Evolutionary conservation across 805 yeast species (phyloP), one percentile per base, ranked within the genome.

Genomic region (Zygosaccharomyces siamensis): DNA sequence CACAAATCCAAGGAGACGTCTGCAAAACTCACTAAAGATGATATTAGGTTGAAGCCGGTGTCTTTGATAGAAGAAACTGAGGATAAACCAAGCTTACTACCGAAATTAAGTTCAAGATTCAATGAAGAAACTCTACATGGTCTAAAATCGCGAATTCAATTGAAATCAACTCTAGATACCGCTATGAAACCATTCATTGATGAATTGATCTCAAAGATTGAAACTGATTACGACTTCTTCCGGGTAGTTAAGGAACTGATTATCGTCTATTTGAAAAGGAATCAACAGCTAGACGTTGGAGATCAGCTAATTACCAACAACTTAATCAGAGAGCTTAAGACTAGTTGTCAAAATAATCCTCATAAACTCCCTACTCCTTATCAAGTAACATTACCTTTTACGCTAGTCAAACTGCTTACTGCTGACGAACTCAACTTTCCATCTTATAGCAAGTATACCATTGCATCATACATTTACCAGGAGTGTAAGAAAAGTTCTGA

Each of bases 281-380:
- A 60, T 35, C 50, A 47, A 21, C 31, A 39, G 1, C 30, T 44
- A 4, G 62, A 60, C 28, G 41, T 14, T 28, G 27, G 37, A 31
- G 48, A 48, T 24, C 37, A 31, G 28, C 39, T 39, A 21, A 45
- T 50, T 5, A 48, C 54, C 3, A 45, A 47, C 21, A 57, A 55
- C 21, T 47, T 55, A 21, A 46, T 63, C 6, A 52, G 51, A 11
- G 49, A 53, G 4, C 55, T 63, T n/a, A 48, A 51, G 16, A 32
- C 40, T 2, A 47, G 49, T 14, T 48, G 55, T 24, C 23, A 30
- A 8, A 23, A 20, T 2, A 33, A 50, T 31, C 51, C 53, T 1
- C 32, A 33, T 2, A 33, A 11, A 1, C 37, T 66, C n/a, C 68
- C 69, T 7, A 54, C 55, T 28, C 70, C 70, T 10, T 58, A 56